Evolutionary conservation across 257 asterid genomes (phyloP).

Genomic region (Solanum bulbocastanum): DNA sequence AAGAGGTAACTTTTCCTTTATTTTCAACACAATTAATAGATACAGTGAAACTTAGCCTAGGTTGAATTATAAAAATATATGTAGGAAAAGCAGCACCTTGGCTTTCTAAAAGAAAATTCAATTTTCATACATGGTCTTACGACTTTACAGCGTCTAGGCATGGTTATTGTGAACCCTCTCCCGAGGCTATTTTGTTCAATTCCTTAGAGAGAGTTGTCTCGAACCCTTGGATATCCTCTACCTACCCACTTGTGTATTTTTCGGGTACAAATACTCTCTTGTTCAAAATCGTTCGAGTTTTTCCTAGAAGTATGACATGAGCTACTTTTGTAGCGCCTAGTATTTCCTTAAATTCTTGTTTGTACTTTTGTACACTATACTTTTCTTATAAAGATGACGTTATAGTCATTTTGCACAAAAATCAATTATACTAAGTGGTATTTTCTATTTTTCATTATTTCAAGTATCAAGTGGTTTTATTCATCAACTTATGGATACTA

Average conservation of each 20-base stretch:
- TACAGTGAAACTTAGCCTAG: background rate
- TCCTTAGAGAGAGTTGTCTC: background rate
- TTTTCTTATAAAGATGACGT: background rate
- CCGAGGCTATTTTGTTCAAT: no score
- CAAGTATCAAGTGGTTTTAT: background rate
- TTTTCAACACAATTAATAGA: background rate
- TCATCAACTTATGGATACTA: background rate
- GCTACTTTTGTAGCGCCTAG: background rate
- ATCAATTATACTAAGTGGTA: background rate
- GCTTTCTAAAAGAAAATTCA: background rate
- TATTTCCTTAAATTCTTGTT: background rate
- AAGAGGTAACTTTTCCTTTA: slow-evolving; percentile 28
- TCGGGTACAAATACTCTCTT: no score
- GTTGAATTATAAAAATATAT: background rate
- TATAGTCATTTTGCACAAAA: background rate
- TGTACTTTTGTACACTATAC: background rate
- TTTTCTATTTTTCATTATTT: no score
- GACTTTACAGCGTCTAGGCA: no score
- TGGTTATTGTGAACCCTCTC: background rate
- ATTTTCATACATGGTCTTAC: no score
- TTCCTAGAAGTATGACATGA: background rate
- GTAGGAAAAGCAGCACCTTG: background rate
- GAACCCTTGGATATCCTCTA: background rate
- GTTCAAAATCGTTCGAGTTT: background rate
- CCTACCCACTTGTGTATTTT: background rate